Conservation (phyloP, 257 asterid genomes). For the Rhazya stricta region DNA sequence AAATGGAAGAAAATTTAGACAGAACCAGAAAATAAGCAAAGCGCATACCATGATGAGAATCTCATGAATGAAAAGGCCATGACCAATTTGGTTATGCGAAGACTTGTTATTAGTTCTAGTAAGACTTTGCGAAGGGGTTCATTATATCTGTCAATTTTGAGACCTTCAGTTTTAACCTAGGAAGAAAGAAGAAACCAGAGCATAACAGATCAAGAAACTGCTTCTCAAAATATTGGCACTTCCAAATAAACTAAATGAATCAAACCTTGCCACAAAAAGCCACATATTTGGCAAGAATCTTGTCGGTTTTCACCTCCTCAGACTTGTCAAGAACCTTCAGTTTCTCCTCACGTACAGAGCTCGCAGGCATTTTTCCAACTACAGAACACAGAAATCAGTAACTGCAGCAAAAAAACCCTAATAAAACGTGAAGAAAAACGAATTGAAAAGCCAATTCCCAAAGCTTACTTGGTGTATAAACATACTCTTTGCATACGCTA, state of each 20-base stretch:
- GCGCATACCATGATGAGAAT: constrained; percentile 40
- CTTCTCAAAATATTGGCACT: constrained; percentile 25
- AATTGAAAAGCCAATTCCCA: background rate
- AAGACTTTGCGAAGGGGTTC: constrained; percentile 40
- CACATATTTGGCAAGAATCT: constrained; percentile 25
- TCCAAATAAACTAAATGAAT: background rate
- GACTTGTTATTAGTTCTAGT: constrained; percentile 37
- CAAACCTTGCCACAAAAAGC: constrained; percentile 36
- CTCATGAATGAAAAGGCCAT: constrained; percentile 50
- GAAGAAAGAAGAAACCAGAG: background rate
- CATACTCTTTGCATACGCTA: constrained; percentile 43
- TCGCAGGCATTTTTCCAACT: constrained; percentile 54
- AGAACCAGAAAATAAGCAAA: background rate
- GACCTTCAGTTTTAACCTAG: constrained; percentile 51
- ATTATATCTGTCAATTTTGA: constrained; percentile 40
- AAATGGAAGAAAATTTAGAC: background rate
- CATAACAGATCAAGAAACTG: background rate
- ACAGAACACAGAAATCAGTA: background rate
- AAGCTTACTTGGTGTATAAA: constrained; percentile 55
- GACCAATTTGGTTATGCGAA: constrained; percentile 47
- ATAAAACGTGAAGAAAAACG: background rate
- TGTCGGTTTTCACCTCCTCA: constrained; percentile 23
- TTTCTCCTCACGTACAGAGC: constrained; percentile 25
- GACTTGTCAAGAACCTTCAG: constrained; percentile 24
- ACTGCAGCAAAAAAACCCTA: background rate